phyloP scores from a whole-genome alignment of 202 grass and related monocot species.

The Brachypodium distachyon region DNA sequence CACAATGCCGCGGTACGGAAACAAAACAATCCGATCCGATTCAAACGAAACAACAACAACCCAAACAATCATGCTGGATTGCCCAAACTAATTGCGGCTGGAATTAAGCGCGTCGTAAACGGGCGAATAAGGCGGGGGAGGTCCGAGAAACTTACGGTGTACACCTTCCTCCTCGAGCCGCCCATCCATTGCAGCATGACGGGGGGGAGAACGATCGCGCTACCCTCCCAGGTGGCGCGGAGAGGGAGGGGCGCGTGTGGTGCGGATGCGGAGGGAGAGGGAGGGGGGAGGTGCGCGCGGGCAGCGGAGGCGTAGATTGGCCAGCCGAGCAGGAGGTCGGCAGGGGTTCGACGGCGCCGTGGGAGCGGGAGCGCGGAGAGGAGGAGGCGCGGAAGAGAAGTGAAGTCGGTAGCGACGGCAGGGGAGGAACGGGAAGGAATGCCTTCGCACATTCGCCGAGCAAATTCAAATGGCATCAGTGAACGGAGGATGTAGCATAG shows the following conservation, averaged over 20 bases:
- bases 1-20: not conserved
- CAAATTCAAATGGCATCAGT: no score
- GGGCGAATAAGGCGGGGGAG: not conserved
- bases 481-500: no score
- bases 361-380: not conserved
- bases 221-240: not conserved
- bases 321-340: not conserved
- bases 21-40: not conserved
- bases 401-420: no score
- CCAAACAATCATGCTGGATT: not conserved
- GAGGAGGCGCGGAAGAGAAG: not conserved
- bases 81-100: not conserved
- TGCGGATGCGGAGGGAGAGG: not conserved
- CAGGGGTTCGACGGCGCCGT: not conserved
- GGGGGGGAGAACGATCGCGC: not conserved
- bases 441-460: no score
- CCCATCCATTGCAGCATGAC: slow-evolving; percentile 94
- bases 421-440: not conserved
- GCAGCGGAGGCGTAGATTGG: not conserved
- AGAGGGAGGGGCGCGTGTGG: not conserved
- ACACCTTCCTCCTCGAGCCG: slow-evolving; percentile 82
- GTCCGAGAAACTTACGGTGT: slow-evolving; percentile 47
- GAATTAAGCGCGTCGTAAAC: not conserved
- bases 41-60: not conserved
- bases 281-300: not conserved